Conservation (phyloP, 164 flowering plant genomes). For the Sextonia rubra region DNA sequence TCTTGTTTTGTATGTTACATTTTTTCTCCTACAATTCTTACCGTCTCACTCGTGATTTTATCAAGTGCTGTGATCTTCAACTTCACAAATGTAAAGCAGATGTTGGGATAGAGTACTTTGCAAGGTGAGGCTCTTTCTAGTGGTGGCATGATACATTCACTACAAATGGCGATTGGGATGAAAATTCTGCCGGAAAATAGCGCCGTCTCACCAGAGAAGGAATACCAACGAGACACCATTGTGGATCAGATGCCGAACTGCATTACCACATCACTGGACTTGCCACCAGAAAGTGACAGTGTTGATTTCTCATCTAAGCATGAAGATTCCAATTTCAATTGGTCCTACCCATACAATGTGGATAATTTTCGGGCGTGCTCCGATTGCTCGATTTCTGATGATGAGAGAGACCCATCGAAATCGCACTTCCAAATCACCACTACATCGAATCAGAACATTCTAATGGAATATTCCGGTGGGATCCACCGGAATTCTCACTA, state of each 20-base stretch:
- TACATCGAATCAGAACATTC: conserved; percentile 27
- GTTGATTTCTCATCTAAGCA: conserved; percentile 33
- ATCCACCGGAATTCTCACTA: conserved; percentile 22
- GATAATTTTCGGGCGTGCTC: conserved; percentile 28
- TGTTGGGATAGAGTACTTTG: conserved; percentile 5
- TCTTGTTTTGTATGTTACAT: conserved; percentile 21
- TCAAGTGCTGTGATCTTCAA: conserved; percentile 33
- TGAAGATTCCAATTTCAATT: conserved; percentile 46
- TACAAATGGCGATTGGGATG: conserved; percentile 4
- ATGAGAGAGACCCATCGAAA: conserved; percentile 78
- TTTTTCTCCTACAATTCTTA: conserved; percentile 28
- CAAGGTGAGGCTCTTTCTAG: conserved; percentile 13
- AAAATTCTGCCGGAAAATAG: conserved; percentile 14
- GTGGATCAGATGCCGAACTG: conserved; percentile 17
- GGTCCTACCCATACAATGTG: conserved; percentile 25
- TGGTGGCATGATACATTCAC: not conserved
- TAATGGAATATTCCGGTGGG: conserved; percentile 15
- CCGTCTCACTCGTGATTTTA: conserved; percentile 27
- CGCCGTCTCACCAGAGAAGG: conserved; percentile 4
- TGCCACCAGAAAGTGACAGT: conserved; percentile 37
- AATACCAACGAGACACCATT: conserved; percentile 12
- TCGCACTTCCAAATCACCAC: conserved; percentile 31
- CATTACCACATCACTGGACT: conserved; percentile 17
- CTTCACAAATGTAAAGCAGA: conserved; percentile 27
- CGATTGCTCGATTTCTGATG: conserved; percentile 71